Conservation (phyloP, 495 filamentous ascomycete genomes). For the Pseudomonodictys pantanalensis region DNA sequence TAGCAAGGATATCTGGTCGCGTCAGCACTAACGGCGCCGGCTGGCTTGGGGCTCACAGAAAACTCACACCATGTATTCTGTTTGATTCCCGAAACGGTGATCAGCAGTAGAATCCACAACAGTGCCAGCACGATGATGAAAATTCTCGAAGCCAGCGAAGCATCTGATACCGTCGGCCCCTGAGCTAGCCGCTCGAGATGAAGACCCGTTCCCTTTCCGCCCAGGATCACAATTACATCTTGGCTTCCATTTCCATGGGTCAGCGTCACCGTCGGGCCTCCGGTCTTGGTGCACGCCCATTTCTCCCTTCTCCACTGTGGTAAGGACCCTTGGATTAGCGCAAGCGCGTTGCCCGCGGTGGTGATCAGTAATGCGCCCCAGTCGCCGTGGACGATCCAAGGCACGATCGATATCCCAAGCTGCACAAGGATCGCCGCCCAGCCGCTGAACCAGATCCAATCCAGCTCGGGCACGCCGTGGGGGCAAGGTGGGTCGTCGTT, state of each 20-base stretch:
- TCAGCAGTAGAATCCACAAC: slow-evolving; percentile 45
- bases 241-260: slow-evolving; percentile 49
- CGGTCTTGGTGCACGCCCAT: background rate
- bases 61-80: slow-evolving; percentile 43
- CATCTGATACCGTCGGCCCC: background rate
- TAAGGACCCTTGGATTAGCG: background rate
- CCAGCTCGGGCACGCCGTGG: background rate
- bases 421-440: background rate
- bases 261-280: slow-evolving; percentile 33
- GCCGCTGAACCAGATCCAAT: background rate
- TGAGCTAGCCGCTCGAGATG: background rate
- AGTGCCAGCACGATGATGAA: slow-evolving; percentile 28
- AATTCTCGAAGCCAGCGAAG: background rate
- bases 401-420: background rate
- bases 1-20: slow-evolving; percentile 34
- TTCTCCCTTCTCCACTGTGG: background rate
- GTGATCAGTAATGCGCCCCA: background rate
- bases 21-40: background rate
- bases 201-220: slow-evolving; percentile 4
- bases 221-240: slow-evolving; percentile 46
- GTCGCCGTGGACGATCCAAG: background rate
- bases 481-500: slow-evolving; percentile 48
- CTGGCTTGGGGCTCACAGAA: background rate
- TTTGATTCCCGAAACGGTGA: slow-evolving; percentile 41
- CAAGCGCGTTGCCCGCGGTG: background rate